Base-by-base conservation (phyloP, 106 monocot species). In the Dioscorea dumetorum region DNA sequence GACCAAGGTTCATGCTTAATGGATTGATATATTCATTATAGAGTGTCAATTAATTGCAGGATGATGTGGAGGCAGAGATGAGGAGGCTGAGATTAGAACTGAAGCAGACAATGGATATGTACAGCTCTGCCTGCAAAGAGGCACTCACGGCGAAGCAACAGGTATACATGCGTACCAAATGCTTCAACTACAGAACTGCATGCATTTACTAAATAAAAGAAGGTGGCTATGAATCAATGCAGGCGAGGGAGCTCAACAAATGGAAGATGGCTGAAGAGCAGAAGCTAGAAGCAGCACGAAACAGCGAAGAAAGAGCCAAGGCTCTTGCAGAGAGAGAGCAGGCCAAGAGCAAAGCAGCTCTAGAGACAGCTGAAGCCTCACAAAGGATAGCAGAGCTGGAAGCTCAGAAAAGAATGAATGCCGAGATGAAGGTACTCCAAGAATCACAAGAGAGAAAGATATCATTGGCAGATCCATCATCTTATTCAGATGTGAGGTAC, bases 91-190 rank as follows among this genome's bases (percentile, higher is more conserved):
- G 70, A 68, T 49, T 82, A 19, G 91, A 91, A 51, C 77, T 91
- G 11, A 84, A 81, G 71, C 87, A 87, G 33, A 91, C 91, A 0
- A 84, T 91, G 87, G 84, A 91, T 24, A 87, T 91, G 91, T 91
- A 91, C 69, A 79, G 75, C 61, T 79, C 77, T 1, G 91, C 91
- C 48, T 91, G 91, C 81, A 81, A 60, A 72, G 91, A 91, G 77
- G 91, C 91, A 24, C 68, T 87, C 12, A 71, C 65, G 0, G 86
- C 91, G 2, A 79, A 81, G 58, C 91, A 87, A 13, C 74, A 83
- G 79, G 84, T 81, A 58, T 41, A 8, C 5, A 41, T 8, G 41
- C 28, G 3, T 28, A 3, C 3, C 28, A 28, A 28, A 28, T 28
- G 1, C 28, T 41, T 1, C 41, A 41, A 41, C 41, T 41, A 6